Evolutionary conservation across 1,139 yeast genomes (phyloP), one percentile per base, ranked within the genome.

Genomic region (Yamadazyma diospyri): DNA sequence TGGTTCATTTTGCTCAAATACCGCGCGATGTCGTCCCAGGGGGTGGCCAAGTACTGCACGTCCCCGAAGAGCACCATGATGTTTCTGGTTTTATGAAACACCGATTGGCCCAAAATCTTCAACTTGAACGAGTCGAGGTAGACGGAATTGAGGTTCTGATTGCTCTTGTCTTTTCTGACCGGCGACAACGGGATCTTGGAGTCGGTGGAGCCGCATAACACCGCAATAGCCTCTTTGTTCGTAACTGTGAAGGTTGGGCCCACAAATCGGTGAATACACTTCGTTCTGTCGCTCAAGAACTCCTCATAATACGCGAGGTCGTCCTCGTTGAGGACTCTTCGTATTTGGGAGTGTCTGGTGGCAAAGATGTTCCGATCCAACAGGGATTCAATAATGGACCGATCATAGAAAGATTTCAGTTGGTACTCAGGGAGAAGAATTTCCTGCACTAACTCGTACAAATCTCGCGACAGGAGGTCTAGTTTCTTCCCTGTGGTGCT

Each of bases 1-100:
- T 49, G 48, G 10, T 42, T 39, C 23, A 64, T 30, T 12, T 38
- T 35, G 20, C 25, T 34, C 28, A 40, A 38, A 16, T 43, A 46
- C n/a, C 38, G 33, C 16, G 48, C 47, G 2, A 68, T 38, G 9
- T 64, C 70, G 3, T 39, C 44, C 13, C 51, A 42, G 1, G 61
- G 48, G 5, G 56, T 41, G 0, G 69, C 53, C 10, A 65, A 49
- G 38, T 54, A 54, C 21, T 50, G 47, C 8, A 50, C 38, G 29
- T 52, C 57, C 4, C 53, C 43, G 39, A 64, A 64, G 3, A 61
- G 16, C 15, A 45, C 28, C 29, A 35, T 23, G 1, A 35, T 28
- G 19, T 43, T 40, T 25, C 34, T 45, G 14, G 47, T 43, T 11
- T 33, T 16, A 2, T 37, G 28, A 17, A 34, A 45, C 1, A 34